A percentile compares a stretch with the other conserved stretches of the same genome.
Conservation (phyloP, 2,329 filamentous ascomycete genomes). For the Pyrenophora teres region DNA sequence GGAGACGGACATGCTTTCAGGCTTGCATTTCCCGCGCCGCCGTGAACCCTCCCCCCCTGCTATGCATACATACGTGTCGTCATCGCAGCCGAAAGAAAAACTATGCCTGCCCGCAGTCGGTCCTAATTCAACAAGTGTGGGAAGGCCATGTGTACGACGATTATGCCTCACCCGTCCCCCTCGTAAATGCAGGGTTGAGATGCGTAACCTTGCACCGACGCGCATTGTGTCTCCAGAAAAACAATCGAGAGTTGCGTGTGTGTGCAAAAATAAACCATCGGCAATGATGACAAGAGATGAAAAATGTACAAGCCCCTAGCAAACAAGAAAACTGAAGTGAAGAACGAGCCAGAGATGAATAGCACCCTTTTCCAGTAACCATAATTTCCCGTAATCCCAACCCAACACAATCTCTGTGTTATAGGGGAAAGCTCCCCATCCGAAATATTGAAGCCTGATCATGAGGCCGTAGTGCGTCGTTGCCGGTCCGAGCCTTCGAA, state of each 20-base stretch:
- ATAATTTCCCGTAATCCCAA: conserved; percentile 6
- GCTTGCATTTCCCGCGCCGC: conserved; percentile 15
- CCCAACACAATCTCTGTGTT: conserved; percentile 18
- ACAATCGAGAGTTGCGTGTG: no score
- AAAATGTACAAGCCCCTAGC: background rate
- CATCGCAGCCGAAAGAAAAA: conserved; percentile 22
- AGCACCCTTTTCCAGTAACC: conserved; percentile 3
- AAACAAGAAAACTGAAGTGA: background rate
- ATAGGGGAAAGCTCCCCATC: conserved; percentile 13
- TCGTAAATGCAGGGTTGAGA: conserved; percentile 12
- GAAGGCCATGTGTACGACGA: conserved; percentile 32
- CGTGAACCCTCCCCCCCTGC: conserved; percentile 13
- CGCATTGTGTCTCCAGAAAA: conserved; percentile 6
- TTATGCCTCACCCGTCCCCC: conserved; percentile 15
- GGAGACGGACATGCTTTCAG: conserved; percentile 17
- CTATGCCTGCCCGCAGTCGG: conserved; percentile 9
- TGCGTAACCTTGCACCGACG: conserved; percentile 2
- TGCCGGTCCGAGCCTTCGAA: conserved; percentile 11
- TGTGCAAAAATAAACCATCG: background rate
- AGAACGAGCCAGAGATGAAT: background rate
- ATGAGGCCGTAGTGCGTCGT: conserved; percentile 18
- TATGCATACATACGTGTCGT: conserved; percentile 35
- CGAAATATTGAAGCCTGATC: conserved; percentile 21
- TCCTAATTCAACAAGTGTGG: conserved; percentile 19
- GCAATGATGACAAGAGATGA: background rate